Conservation (phyloP, 805 yeast species). For the Metschnikowia hibisci region DNA sequence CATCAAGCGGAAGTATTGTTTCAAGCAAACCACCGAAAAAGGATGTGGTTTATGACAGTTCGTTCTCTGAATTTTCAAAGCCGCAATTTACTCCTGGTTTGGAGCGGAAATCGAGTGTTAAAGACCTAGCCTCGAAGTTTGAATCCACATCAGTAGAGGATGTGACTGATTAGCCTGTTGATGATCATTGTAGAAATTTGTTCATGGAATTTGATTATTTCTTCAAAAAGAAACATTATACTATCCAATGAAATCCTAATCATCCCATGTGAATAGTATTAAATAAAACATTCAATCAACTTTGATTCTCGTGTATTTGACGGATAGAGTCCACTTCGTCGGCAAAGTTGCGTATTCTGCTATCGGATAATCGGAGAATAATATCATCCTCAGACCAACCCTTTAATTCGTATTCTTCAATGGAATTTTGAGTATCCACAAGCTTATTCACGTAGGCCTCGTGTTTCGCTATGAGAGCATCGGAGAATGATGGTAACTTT, state of each 20-base stretch:
- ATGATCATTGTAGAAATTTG: too few relatives aligned
- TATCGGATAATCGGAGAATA: conserved; percentile 26
- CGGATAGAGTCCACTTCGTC: background rate
- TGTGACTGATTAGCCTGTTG: background rate
- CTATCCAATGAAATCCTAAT: too few relatives aligned
- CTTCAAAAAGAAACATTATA: too few relatives aligned
- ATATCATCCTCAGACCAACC: conserved; percentile 40
- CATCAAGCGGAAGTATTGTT: conserved; percentile 12
- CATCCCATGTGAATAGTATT: too few relatives aligned
- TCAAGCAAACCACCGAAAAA: conserved; percentile 25
- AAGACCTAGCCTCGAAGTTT: conserved; percentile 29
- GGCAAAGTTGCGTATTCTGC: conserved; percentile 13
- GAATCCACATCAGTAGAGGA: conserved; percentile 12
- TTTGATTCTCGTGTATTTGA: background rate
- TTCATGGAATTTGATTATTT: background rate
- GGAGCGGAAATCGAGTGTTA: conserved; percentile 31
- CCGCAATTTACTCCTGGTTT: conserved; percentile 27
- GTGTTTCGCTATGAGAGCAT: conserved; percentile 21
- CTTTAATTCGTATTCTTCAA: conserved; percentile 32
- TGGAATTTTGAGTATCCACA: conserved; percentile 20
- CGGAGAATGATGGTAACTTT: conserved; percentile 33
- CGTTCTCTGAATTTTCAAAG: conserved; percentile 20
- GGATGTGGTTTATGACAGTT: conserved; percentile 22
- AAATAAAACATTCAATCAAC: background rate
- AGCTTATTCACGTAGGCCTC: conserved; percentile 21